Percentiles rank a stretch among this genome's conserved stretches.
Conservation (phyloP, 2,329 filamentous ascomycete genomes). For the Alternaria solani region DNA sequence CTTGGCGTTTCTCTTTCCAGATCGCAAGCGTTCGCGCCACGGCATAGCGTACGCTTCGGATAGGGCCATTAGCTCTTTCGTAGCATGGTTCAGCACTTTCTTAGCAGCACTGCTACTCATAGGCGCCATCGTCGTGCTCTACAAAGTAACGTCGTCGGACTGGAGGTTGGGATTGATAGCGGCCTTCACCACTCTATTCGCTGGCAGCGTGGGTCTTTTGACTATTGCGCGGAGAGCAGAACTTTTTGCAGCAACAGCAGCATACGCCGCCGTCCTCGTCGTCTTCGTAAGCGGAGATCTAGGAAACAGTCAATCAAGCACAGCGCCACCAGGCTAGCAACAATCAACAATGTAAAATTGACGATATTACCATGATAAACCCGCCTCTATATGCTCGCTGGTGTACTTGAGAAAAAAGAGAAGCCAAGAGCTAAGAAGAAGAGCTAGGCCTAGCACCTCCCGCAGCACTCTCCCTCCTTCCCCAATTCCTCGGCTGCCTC, state of each 20-base stretch:
- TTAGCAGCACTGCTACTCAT: slow-evolving; percentile 24
- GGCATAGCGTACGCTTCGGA: slow-evolving; percentile 25
- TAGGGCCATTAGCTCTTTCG: slow-evolving; percentile 14
- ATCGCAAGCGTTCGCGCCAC: slow-evolving; percentile 12
- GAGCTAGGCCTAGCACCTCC: background rate
- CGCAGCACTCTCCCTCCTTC: slow-evolving; percentile 75
- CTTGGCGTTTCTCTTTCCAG: slow-evolving; percentile 21
- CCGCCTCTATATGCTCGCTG: background rate
- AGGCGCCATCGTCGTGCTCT: slow-evolving; percentile 24
- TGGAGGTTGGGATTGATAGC: slow-evolving; percentile 17
- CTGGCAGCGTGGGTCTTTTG: slow-evolving; percentile 20
- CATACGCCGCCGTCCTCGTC: slow-evolving; percentile 25
- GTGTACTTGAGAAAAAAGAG: background rate
- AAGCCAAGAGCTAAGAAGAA: background rate
- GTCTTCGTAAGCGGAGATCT: slow-evolving; percentile 29
- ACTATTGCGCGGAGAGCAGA: slow-evolving; percentile 28
- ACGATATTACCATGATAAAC: background rate
- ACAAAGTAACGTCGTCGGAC: slow-evolving; percentile 13
- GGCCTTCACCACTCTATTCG: slow-evolving; percentile 25
- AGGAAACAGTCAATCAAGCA: slow-evolving; percentile 12
- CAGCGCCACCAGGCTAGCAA: background rate
- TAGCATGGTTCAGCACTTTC: slow-evolving; percentile 7
- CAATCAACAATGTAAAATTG: background rate
- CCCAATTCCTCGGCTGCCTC: slow-evolving; percentile 90
- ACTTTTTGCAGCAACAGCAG: slow-evolving; percentile 27